Evolutionary conservation across 2,329 filamentous ascomycete species (phyloP), one percentile per base, ranked within the genome.

Genomic region (Fusarium devonianum): DNA sequence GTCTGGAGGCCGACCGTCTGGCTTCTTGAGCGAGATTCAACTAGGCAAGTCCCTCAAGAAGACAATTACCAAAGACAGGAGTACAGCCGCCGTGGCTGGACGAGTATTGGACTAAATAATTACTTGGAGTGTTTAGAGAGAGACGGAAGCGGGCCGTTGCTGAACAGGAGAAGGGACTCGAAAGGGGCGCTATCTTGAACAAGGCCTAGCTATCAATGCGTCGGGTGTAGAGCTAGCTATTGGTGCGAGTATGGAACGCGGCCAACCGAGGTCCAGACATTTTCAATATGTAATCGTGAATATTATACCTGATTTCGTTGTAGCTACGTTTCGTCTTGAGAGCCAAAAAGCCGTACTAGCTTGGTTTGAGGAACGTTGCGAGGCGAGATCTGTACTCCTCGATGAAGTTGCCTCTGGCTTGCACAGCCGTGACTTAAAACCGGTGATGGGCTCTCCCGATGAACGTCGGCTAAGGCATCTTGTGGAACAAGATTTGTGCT

Each of bases 61-160:
- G 80, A 91, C 92, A 17, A 78, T 87, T 70, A 97, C 94, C 1
- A 92, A 90, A 72, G 94, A 99, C 72, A 87, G 86, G 71, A 97
- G 92, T 72, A 73, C 64, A 36, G 82, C 90, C 40, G 71, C 85
- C 41, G 78, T 86, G 49, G 89, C 90, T 16, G 93, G 93, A n/a
- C 83, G 85, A 53, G 92, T 97, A 50, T 71, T 85, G 70, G 77
- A 76, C 54, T 83, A 74, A 69, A 40, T 10, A n/a, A 25, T 22
- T n/a, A n/a, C n/a, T 43, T 44, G 32, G 22, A 13, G 30, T 40
- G 16, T 12, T 21, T 39, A 40, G 19, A 29, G 12, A 45, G 25
- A 14, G 28, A 21, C 5, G 21, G 28, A 46, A 44, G 23, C 23
- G 14, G 36, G 28, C 23, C 13, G 21, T 45, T 43, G 29, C 22